Evolutionary conservation across 306 rosid genomes (phyloP), one percentile per base, ranked within the genome.

Genomic region (Rubus idaeus): DNA sequence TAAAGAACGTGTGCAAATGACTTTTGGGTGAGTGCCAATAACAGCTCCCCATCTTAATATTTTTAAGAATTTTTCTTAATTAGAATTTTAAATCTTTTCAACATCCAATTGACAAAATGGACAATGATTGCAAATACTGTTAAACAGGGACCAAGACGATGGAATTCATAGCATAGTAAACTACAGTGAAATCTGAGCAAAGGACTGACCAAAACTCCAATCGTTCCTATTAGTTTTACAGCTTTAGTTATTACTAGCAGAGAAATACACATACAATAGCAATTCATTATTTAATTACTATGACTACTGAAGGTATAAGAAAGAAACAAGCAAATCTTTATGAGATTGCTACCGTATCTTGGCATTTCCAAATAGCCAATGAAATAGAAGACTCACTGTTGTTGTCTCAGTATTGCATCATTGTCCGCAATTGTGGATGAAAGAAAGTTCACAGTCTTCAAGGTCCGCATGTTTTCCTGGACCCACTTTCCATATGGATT

Each of bases 401-500:
- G 99, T 76, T 75, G 87, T 82, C 97, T 92, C 73, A 95, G 81
- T 78, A 88, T 86, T 67, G 88, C 85, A 81, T 95, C 99, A 77
- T 84, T 90, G 68, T 95, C 99, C 84, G 89, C 75, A 62, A 87
- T 77, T 51, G 97, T 86, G 61, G 92, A 74, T 67, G 97, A 93
- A 71, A 88, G 93, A 78, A 95, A 95, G 80, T 88, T 87, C 75
- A 60, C 91, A 74, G 97, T 82, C 84, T 90, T 92, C 84, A 90
- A 80, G 37, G 93, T 78, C 67, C 96, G 88, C 85, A 88, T 76
- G 80, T 90, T 90, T 83, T 89, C 99, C 89, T 86, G 80, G 79
- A 95, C 78, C 99, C 97, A 95, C 68, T 89, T 83, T 84, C 97
- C 99, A 83, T 92, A 95, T 10, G 97, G 97, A 73, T 88, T 83